phyloP scores from a whole-genome alignment of 495 filamentous ascomycete genomes.

The Tetracladium setigerum region DNA sequence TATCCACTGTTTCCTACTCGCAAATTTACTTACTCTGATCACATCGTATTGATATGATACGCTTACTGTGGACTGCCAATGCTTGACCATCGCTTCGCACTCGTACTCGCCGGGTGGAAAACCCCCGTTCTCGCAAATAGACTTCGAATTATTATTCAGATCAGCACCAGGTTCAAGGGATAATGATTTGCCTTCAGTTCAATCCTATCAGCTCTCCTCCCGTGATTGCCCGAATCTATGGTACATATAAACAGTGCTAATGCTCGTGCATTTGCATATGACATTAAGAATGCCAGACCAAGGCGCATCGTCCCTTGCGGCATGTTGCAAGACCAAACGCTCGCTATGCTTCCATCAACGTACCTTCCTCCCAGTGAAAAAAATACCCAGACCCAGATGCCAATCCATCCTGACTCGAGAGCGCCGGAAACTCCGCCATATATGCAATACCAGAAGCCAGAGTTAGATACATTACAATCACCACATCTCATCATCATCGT shows the following conservation, averaged over 20 bases:
- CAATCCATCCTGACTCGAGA: constrained; percentile 11
- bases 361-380: constrained; percentile 3
- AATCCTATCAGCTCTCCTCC: neutral
- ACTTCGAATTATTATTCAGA: too few species aligned
- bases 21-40: too few species aligned
- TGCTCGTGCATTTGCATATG: constrained; percentile 6
- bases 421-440: constrained; percentile 20
- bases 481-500: constrained; percentile 25
- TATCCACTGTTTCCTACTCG: too few species aligned
- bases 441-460: constrained; percentile 16
- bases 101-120: too few species aligned
- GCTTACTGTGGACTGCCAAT: too few species aligned
- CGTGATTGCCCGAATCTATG: constrained; percentile 3
- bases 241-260: constrained; percentile 15
- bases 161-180: neutral
- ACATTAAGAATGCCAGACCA: constrained; percentile 8
- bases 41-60: too few species aligned
- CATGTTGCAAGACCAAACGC: constrained; percentile 3
- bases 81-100: too few species aligned
- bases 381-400: constrained; percentile 4
- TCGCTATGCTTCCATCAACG: constrained; percentile 22
- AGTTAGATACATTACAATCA: constrained; percentile 8
- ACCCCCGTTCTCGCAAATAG: too few species aligned
- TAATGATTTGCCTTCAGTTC: constrained; percentile 5
- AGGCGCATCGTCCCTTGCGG: neutral